Conservation (phyloP, 2,329 filamentous ascomycete species). For the Bertia moriformis region DNA sequence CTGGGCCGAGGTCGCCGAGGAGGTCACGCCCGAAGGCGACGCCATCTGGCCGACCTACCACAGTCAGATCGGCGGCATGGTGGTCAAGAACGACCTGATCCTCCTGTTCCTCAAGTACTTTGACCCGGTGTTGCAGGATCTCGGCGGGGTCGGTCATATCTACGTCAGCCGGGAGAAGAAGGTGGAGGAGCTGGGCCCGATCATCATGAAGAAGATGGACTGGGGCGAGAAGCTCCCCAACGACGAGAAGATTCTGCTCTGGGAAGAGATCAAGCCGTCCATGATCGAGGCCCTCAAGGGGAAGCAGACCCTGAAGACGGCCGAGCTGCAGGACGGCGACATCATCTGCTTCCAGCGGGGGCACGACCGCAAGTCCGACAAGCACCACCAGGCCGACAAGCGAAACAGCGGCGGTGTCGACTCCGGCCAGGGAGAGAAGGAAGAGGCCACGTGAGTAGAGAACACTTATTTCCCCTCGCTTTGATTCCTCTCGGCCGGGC, state of each 20-base stretch:
- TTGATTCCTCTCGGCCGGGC: too few species aligned
- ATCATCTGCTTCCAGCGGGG: conserved; percentile 84
- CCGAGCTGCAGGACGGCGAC: conserved; percentile 92
- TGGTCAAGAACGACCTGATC: conserved; percentile 49
- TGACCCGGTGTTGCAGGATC: conserved; percentile 58
- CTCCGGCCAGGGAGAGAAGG: too few species aligned
- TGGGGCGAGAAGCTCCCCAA: conserved; percentile 64
- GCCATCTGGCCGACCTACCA: conserved; percentile 57
- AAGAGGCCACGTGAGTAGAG: too few species aligned
- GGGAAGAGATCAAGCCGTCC: conserved; percentile 92
- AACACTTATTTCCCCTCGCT: too few species aligned
- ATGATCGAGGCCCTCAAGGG: conserved; percentile 94
- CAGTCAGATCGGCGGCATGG: conserved; percentile 37
- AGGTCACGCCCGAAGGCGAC: conserved; percentile 51
- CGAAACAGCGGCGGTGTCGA: too few species aligned
- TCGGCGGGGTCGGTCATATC: conserved; percentile 67
- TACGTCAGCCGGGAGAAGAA: conserved; percentile 82
- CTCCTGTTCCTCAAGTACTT: conserved; percentile 90
- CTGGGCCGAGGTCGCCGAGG: conserved; percentile 70
- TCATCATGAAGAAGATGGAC: conserved; percentile 69
- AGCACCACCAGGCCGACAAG: too few species aligned
- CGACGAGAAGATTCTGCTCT: conserved; percentile 53
- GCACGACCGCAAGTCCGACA: conserved; percentile 28
- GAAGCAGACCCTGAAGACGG: conserved; percentile 75
- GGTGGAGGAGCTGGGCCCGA: conserved; percentile 66